Percentiles rank a stretch among this genome's conserved stretches.
Conservation (phyloP, 306 rosid genomes). For the Cajanus cajan region DNA sequence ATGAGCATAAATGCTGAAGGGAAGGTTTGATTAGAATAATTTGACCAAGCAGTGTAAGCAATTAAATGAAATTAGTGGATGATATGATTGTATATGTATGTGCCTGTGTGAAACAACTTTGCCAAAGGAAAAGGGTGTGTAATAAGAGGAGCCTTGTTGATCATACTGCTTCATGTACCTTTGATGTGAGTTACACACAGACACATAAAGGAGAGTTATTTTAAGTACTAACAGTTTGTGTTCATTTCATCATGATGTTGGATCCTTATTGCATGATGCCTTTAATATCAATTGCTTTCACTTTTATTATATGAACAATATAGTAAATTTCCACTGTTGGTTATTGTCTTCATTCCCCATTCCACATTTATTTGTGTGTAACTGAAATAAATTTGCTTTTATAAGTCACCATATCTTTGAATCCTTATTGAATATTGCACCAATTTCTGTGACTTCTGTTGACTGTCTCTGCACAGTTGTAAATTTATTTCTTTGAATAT, state of each 20-base stretch:
- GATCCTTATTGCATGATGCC: not conserved
- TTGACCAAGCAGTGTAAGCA: not conserved
- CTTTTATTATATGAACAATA: slow-evolving; percentile 2
- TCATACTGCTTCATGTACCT: not conserved
- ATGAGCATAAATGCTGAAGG: not conserved
- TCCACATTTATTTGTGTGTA: not conserved
- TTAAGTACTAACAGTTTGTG: too few relatives aligned
- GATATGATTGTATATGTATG: not conserved
- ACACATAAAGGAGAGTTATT: not conserved
- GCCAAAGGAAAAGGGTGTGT: not conserved
- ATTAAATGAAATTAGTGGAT: not conserved
- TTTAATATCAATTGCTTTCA: not conserved
- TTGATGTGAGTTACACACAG: not conserved
- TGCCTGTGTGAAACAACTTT: not conserved
- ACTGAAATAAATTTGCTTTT: slow-evolving; percentile 11
- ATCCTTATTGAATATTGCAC: not conserved
- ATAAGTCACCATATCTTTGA: not conserved
- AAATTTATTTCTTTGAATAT: not conserved
- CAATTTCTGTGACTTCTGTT: slow-evolving; percentile 23
- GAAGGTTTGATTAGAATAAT: not conserved
- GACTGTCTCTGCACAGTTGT: not conserved
- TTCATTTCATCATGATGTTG: slow-evolving; percentile 10
- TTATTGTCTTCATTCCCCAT: not conserved
- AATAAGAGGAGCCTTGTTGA: not conserved
- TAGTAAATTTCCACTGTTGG: not conserved